Evolutionary conservation across 768 basidiomycete species (phyloP), one percentile per base, ranked within the genome.

Genomic region (Boletus huronensis): DNA sequence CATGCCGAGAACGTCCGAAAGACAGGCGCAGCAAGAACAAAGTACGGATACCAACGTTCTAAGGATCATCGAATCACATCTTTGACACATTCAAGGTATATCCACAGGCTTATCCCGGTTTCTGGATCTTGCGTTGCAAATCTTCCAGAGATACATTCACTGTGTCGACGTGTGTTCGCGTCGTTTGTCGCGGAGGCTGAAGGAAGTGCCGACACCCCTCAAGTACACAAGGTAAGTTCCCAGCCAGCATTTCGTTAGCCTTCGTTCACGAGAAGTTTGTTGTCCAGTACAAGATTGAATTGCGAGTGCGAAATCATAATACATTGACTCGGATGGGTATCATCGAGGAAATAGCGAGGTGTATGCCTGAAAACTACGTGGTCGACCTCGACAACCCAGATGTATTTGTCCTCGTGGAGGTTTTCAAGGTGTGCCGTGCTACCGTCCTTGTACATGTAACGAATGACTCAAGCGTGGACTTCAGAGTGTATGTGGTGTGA

Each of bases 241-340:
- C 7, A 25, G 1, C 50, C 26, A 1, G 23, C 46, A n/a, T 32
- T 2, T 31, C 21, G 9, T 26, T 11, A 10, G 5, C 3, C 23
- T 38, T 55, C 31, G 28, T 50, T 45, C 16, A 54, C 29, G 21
- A 32, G 3, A 13, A 23, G n/a, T 42, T 25, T 10, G 3, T 6
- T 25, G 10, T 28, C 39, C 55, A 93, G 91, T 93, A 89, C 74
- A 92, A 92, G 68, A 82, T 93, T 35, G 90, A 93, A 61, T 64
- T 90, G 47, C 79, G 85, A 47, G 70, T 85, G 29, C 81, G 90
- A 39, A 91, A 92, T 64, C 90, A 93, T 58, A 85, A 77, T n/a
- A 85, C 82, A 6, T 67, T 93, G 25, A 61, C 79, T 10, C 82
- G 87, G 16, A 74, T 77, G 46, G 71, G 64, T 9, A 68, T 93